These are phyloP conservation scores for Paramecium octaurelia DNA, from an alignment of 73 alveolate genomes.

Conservation along the genomic window DNA sequence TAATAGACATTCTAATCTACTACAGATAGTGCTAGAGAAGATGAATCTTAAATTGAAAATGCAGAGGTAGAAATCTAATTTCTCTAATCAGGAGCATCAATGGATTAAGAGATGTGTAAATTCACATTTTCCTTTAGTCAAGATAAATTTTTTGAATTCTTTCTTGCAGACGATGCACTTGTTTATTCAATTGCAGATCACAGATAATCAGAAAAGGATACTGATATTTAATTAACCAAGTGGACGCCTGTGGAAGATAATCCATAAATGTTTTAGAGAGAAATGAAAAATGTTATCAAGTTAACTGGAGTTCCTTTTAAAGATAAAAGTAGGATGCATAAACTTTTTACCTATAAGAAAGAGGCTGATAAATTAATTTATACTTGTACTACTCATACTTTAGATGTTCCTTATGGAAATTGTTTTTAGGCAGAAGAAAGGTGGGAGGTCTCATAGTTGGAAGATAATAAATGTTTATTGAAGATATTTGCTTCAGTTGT, in stretches of 20 bases:
- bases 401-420: constrained; percentile 47
- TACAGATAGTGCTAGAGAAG: neutral
- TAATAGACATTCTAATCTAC: neutral
- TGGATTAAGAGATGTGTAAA: constrained; percentile 24
- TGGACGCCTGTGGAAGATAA: constrained; percentile 27
- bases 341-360: constrained; percentile 14
- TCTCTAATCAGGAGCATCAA: neutral
- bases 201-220: neutral
- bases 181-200: constrained; percentile 17
- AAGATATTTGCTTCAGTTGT: neutral
- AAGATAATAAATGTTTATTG: constrained; percentile 31
- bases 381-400: constrained; percentile 40
- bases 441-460: constrained; percentile 18
- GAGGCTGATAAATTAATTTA: neutral
- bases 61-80: constrained; percentile 20
- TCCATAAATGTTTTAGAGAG: constrained; percentile 15
- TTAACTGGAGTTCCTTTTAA: constrained; percentile 28
- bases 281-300: constrained; percentile 28
- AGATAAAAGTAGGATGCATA: constrained; percentile 44
- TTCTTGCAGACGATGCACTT: constrained; percentile 26
- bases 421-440: constrained; percentile 27
- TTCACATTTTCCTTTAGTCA: neutral
- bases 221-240: neutral
- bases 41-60: neutral
- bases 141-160: constrained; percentile 35